Evolutionary conservation across 306 rosid genomes (phyloP), one percentile per base, ranked within the genome.

Genomic region (Casuarina cunninghamiana): DNA sequence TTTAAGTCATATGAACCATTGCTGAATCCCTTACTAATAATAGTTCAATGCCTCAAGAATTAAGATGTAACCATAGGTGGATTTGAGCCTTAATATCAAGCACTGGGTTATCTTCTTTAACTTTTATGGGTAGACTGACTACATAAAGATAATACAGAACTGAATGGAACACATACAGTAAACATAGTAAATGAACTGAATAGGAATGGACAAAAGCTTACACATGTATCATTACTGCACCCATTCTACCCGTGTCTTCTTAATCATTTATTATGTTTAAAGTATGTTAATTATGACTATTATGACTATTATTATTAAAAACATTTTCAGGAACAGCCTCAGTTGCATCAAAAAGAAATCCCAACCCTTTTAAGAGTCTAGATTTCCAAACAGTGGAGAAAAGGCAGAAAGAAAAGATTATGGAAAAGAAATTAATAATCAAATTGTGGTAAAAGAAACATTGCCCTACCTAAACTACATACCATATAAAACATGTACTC

Each of bases 141-240:
- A 75, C 61, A 46, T 16, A 48, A 62, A 39, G 63, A 35, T 37
- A 48, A 75, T 75, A 37, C 72, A 63, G 72, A 55, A 75, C 37
- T 35, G 7, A 46, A 61, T 61, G 19, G 37, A 12, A 37, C n/a
- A 62, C 69, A 37, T 2, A 55, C 44, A 62, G 19, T 35, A 62
- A 37, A 62, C 16, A 37, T 35, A 66, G 42, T 8, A 67, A 67
- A 67, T 67, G 50, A 42, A n/a, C 9, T 41, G 32, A 5, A 43
- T 0, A 8, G n/a, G 43, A 41, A 57, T 57, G 63, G 32, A 57
- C 63, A 57, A 21, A 57, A 21, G 32, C 10, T 58, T 16, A 60
- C 51, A 73, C 42, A 42, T 13, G 21, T 19, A 37, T 54, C 53
- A 53, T 55, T 55, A 73, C 38, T 71, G 17, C 72, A 45, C 51